Evolutionary conservation across 192 early-diverging fungal genomes (phyloP).

Genomic region (Rhizophagus prolifer): DNA sequence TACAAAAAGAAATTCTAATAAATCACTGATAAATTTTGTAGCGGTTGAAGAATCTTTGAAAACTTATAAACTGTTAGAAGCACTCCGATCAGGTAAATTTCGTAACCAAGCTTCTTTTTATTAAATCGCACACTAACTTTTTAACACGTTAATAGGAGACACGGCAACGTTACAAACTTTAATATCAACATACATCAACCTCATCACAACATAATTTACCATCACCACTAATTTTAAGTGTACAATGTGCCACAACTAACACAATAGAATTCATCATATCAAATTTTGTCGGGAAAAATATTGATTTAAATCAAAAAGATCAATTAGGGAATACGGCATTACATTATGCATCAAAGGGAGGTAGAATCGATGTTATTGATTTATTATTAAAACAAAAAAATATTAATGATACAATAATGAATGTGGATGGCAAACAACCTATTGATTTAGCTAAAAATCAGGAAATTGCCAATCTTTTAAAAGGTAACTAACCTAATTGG

Average conservation of each 20-base stretch:
- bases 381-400: constrained; percentile 62
- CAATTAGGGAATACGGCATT: constrained; percentile 69
- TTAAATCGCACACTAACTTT: neutral
- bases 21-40: no score
- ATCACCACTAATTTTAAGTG: constrained; percentile 57
- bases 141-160: neutral
- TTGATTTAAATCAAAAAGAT: constrained; percentile 56
- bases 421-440: constrained; percentile 62
- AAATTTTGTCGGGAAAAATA: constrained; percentile 33
- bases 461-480: constrained; percentile 49
- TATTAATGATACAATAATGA: constrained; percentile 65
- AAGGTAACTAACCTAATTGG: constrained; percentile 40
- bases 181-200: constrained; percentile 8
- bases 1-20: neutral
- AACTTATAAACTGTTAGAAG: constrained; percentile 37
- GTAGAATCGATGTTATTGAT: constrained; percentile 64
- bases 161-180: neutral
- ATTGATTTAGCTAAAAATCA: constrained; percentile 51
- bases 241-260: constrained; percentile 62
- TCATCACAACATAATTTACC: constrained; percentile 12
- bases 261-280: constrained; percentile 56
- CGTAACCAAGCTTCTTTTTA: neutral
- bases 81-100: constrained; percentile 32
- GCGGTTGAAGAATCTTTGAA: constrained; percentile 33
- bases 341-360: constrained; percentile 70